phyloP scores from a whole-genome alignment of 2,329 filamentous ascomycete genomes.

The Aureobasidium sp. region DNA sequence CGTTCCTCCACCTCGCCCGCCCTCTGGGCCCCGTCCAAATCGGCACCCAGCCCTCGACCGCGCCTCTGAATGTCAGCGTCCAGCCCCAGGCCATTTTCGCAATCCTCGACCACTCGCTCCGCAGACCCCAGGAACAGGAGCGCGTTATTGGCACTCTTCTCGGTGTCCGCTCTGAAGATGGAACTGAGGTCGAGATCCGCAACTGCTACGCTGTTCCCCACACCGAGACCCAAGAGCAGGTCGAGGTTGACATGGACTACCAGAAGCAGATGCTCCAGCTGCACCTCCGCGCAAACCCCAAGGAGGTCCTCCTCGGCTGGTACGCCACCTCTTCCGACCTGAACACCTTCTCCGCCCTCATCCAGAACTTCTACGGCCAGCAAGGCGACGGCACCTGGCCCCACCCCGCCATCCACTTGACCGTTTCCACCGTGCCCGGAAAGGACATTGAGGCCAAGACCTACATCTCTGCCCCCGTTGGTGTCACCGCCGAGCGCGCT shows the following conservation, averaged over 20 bases:
- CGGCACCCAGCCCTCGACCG: conserved; percentile 74
- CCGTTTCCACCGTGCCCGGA: conserved; percentile 81
- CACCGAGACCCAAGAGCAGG: conserved; percentile 96
- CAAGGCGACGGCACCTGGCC: conserved; percentile 96
- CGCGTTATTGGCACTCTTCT: conserved; percentile 95
- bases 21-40: conserved; percentile 75
- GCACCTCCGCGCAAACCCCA: conserved; percentile 86
- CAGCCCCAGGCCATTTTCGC: conserved; percentile 77
- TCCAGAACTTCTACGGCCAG: conserved; percentile 98
- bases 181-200: conserved; percentile 89
- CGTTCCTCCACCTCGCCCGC: conserved; percentile 89
- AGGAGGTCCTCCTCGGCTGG: conserved; percentile 93
- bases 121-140: conserved; percentile 83
- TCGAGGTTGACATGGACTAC: conserved; percentile 99
- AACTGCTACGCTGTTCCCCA: conserved; percentile 97
- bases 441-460: conserved; percentile 82
- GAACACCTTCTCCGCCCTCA: conserved; percentile 96
- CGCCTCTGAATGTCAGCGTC: conserved; percentile 87
- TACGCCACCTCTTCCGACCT: conserved; percentile 95
- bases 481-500: conserved; percentile 87
- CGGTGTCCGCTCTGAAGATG: conserved; percentile 89
- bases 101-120: conserved; percentile 79
- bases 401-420: conserved; percentile 94
- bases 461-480: conserved; percentile 92
- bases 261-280: conserved; percentile 98